Percentiles rank a stretch among this genome's conserved stretches.
Evolutionary conservation across 2,329 filamentous ascomycete genomes (phyloP).

Genomic region (Pseudogymnoascus sp.): DNA sequence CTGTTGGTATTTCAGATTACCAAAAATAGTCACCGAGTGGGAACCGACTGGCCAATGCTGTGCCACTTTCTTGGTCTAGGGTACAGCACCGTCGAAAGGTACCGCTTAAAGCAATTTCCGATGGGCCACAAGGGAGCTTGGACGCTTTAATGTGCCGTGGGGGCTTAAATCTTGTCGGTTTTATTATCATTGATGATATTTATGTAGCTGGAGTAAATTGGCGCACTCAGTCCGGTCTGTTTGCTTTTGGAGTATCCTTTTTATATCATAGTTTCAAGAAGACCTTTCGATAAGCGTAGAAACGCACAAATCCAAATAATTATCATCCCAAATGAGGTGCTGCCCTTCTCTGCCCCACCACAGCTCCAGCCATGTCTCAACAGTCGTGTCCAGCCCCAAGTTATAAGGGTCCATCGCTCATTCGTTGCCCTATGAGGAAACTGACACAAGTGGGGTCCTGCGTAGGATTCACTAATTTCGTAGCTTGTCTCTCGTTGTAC

Average conservation of each 20-base stretch:
- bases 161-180: not conserved
- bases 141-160: not conserved
- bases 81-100: not conserved
- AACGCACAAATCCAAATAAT: not conserved
- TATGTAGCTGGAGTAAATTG: not conserved
- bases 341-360: not conserved
- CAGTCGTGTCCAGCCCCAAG: not conserved
- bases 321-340: not conserved
- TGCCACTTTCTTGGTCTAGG: constrained; percentile 2
- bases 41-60: not conserved
- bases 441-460: not conserved
- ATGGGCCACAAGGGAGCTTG: not conserved
- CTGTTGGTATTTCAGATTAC: not conserved
- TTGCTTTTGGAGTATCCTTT: not conserved
- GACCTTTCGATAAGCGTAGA: not conserved
- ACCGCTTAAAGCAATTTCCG: not conserved
- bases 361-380: not conserved
- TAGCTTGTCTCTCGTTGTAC: not conserved
- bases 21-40: not conserved
- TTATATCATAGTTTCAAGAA: not conserved
- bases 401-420: not conserved
- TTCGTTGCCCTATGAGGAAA: not conserved
- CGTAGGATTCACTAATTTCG: not conserved
- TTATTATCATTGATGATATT: not conserved
- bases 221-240: not conserved